Base-by-base conservation (phyloP, 148 eudicot species). In the Drosera capensis region DNA sequence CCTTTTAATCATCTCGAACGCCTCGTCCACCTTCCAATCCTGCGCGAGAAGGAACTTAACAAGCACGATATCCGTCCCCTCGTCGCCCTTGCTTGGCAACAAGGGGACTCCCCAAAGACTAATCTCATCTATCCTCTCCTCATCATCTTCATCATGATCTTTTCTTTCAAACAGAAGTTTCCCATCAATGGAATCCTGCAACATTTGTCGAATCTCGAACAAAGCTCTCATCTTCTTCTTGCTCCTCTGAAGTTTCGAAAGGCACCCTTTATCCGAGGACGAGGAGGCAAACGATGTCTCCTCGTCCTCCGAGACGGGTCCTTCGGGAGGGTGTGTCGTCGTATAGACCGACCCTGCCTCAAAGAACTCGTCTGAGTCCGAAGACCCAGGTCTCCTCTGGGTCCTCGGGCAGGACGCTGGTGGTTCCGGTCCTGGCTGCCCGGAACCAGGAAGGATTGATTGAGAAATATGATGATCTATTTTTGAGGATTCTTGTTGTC, bases 21-120 rank as follows among this genome's bases (percentile, higher is more conserved):
- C 99, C 20, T 73, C 85, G 1, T 41, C 23, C 7, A 66, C 81
- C 43, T 48, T 75, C 62, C 58, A 84, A 23, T 57, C 55, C 26
- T 67, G 77, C 1, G 95, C 76, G 45, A 68, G 63, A 23, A 84
- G 59, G 56, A 80, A 80, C 20, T 90, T 84, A 51, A 66, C 29
- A 0, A 90, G 54, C 44, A 83, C 57, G 1, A 55, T 24, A 18
- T 84, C 71, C 8, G 81, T 71, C 1, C 67, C 77, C 15, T 62
- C 67, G 38, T 74, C 66, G 1, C 67, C 82, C 57, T 71, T 71
- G 42, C 82, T 78, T 1, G 87, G 87, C 53, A 78, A 70, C 2
- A 90, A 55, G 21, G 95, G 88, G 23, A 90, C 82, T 6, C 88
- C 93, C 97, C 97, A 90, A 1, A 90, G 54, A 4, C 39, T 58